Conservation (phyloP, 2,329 filamentous ascomycete species). For the Paecilomyces formosus region DNA sequence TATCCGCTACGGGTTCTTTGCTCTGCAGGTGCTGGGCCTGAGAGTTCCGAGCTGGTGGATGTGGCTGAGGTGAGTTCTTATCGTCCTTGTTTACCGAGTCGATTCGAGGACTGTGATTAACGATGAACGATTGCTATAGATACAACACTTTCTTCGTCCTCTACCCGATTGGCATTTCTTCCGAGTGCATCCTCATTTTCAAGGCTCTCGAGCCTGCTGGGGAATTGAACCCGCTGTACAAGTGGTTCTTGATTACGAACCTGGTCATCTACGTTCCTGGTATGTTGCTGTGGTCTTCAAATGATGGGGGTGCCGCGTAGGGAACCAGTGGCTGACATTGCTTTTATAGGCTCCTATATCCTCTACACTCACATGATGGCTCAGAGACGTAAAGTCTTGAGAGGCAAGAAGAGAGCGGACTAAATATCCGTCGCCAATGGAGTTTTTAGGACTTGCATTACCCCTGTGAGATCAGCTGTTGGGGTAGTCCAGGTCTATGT, state of each 20-base stretch:
- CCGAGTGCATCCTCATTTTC: constrained; percentile 77
- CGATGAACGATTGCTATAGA: constrained; percentile 15
- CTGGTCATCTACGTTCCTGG: constrained; percentile 73
- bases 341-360: constrained; percentile 59
- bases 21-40: constrained; percentile 50
- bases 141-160: constrained; percentile 90
- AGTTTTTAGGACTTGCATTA: not conserved
- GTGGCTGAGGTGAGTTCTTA: constrained; percentile 59
- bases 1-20: constrained; percentile 88
- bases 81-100: not conserved
- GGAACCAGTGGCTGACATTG: not conserved
- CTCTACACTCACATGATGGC: constrained; percentile 93
- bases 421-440: constrained; percentile 9
- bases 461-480: not conserved
- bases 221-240: constrained; percentile 43
- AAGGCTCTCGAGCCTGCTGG: constrained; percentile 56
- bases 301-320: not conserved
- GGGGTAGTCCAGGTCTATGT: not conserved
- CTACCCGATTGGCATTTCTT: constrained; percentile 84
- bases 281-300: constrained; percentile 34
- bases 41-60: constrained; percentile 59
- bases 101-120: constrained; percentile 10
- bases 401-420: constrained; percentile 47
- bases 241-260: constrained; percentile 56
- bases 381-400: constrained; percentile 74